phyloP scores from a whole-genome alignment of 192 early-diverging fungal species.

The Piromyces finnis region DNA sequence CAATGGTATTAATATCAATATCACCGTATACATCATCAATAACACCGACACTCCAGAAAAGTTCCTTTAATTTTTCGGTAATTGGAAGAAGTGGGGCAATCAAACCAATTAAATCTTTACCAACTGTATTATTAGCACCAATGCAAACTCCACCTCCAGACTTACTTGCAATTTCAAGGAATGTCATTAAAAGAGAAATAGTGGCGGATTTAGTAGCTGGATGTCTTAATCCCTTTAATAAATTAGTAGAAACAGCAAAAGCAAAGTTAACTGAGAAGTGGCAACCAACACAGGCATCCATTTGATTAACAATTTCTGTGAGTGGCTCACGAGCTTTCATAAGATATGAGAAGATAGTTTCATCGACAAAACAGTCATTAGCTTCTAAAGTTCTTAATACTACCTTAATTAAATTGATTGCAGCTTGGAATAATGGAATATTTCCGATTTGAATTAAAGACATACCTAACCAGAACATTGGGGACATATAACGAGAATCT shows the following conservation, averaged over 20 bases:
- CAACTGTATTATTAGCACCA: background rate
- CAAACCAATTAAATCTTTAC: slow-evolving; percentile 48
- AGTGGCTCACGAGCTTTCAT: slow-evolving; percentile 52
- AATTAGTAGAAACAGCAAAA: slow-evolving; percentile 59
- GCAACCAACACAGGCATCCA: slow-evolving; percentile 59
- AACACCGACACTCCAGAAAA: slow-evolving; percentile 13
- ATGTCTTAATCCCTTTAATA: slow-evolving; percentile 70
- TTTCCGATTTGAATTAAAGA: slow-evolving; percentile 75
- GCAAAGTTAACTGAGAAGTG: slow-evolving; percentile 75
- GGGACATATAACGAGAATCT: slow-evolving; percentile 62
- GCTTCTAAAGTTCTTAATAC: slow-evolving; percentile 60
- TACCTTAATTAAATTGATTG: slow-evolving; percentile 45
- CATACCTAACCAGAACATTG: slow-evolving; percentile 83
- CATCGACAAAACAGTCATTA: slow-evolving; percentile 42
- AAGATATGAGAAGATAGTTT: slow-evolving; percentile 53
- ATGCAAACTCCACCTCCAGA: slow-evolving; percentile 10
- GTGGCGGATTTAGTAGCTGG: slow-evolving; percentile 54
- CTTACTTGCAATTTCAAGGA: slow-evolving; percentile 54
- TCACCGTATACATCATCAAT: slow-evolving; percentile 4
- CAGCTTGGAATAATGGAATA: slow-evolving; percentile 55
- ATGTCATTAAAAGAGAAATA: slow-evolving; percentile 43
- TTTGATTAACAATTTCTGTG: slow-evolving; percentile 41
- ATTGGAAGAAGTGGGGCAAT: slow-evolving; percentile 62
- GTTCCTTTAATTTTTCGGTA: slow-evolving; percentile 21
- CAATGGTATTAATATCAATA: slow-evolving; percentile 1